These are phyloP conservation scores for Penicillium egyptiacum DNA, from an alignment of 495 filamentous ascomycete genomes.

Conservation along the genomic window DNA sequence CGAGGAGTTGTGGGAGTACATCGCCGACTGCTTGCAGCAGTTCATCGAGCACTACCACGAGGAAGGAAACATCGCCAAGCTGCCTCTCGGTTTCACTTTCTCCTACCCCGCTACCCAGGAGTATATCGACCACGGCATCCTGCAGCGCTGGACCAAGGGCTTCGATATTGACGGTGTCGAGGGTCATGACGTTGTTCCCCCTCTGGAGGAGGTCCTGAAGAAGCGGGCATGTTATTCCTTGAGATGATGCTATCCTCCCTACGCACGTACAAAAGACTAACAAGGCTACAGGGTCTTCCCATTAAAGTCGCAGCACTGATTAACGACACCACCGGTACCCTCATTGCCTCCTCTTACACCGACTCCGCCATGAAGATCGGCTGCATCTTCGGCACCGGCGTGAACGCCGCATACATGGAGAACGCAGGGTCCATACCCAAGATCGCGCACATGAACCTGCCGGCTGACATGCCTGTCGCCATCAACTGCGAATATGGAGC, in stretches of 20 bases:
- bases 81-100: constrained; percentile 96
- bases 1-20: constrained; percentile 96
- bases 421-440: constrained; percentile 88
- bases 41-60: constrained; percentile 93
- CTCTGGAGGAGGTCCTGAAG: constrained; percentile 80
- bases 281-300: constrained; percentile 64
- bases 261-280: constrained; percentile 1
- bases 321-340: constrained; percentile 97
- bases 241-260: background rate
- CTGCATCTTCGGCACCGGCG: constrained; percentile 97
- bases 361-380: constrained; percentile 90
- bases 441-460: constrained; percentile 89
- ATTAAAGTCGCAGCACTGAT: constrained; percentile 93
- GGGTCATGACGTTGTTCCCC: constrained; percentile 89
- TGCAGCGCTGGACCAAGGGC: constrained; percentile 98
- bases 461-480: constrained; percentile 83
- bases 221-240: constrained; percentile 58
- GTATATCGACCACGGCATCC: constrained; percentile 91
- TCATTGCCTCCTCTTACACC: constrained; percentile 97
- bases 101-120: constrained; percentile 96
- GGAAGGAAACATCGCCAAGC: constrained; percentile 55
- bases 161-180: constrained; percentile 98
- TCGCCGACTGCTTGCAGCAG: constrained; percentile 94
- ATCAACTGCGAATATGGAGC: constrained; percentile 99
- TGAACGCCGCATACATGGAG: constrained; percentile 99